Evolutionary conservation across 2,329 filamentous ascomycete genomes (phyloP).

Genomic region (Fusarium nurragi): DNA sequence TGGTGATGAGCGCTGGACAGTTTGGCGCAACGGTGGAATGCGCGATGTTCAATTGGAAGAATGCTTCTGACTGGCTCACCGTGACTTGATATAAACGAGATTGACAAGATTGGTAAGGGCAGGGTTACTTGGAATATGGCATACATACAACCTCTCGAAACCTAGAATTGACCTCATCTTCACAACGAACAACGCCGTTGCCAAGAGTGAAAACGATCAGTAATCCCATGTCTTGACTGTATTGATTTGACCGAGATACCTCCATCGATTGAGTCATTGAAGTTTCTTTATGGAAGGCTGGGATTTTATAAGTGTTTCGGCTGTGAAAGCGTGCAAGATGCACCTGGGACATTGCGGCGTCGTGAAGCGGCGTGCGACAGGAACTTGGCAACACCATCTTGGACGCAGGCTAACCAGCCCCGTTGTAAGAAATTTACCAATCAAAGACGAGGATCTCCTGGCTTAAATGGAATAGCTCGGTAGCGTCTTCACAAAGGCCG

Average conservation of each 20-base stretch:
- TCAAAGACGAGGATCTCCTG: slow-evolving; percentile 11
- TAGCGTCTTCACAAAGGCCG: slow-evolving; percentile 35
- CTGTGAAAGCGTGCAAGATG: slow-evolving; percentile 13
- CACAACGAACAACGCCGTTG: background rate
- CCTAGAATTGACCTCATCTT: slow-evolving; percentile 32
- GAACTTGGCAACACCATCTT: slow-evolving; percentile 35
- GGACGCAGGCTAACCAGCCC: slow-evolving; percentile 1
- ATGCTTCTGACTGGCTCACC: background rate
- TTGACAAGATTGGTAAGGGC: background rate
- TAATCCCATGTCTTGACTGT: background rate
- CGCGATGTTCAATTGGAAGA: background rate
- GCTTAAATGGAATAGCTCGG: slow-evolving; percentile 9
- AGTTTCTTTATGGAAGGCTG: background rate
- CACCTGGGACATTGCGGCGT: slow-evolving; percentile 17
- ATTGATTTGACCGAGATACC: background rate
- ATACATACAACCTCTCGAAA: background rate
- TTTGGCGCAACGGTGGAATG: background rate
- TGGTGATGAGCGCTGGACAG: background rate
- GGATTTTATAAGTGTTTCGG: background rate
- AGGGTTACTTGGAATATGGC: background rate
- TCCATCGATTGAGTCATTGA: background rate
- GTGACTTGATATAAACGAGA: slow-evolving; percentile 3
- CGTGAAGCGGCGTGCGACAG: slow-evolving; percentile 33
- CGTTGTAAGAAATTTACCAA: slow-evolving; percentile 12
- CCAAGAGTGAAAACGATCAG: background rate